Conservation (phyloP, 805 yeast genomes). For the Ogataea populi-albae region DNA sequence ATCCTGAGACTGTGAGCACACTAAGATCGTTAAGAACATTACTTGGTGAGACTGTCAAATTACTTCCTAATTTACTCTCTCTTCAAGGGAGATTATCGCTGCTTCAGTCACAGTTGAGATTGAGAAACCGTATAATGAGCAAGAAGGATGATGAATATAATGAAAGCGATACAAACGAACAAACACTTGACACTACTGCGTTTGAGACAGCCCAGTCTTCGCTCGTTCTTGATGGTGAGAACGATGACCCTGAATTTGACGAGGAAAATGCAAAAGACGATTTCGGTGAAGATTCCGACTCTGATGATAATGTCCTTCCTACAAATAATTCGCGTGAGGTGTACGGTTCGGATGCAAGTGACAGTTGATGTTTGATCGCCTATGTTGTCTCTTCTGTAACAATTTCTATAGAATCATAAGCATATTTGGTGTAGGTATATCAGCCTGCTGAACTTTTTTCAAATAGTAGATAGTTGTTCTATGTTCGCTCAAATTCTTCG, state of each 20-base stretch:
- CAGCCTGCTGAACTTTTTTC: no score
- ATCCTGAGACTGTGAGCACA: conserved; percentile 50
- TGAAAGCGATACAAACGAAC: conserved; percentile 9
- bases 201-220: conserved; percentile 7
- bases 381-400: no score
- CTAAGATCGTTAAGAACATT: conserved; percentile 57
- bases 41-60: conserved; percentile 51
- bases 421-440: no score
- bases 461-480: no score
- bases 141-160: conserved; percentile 22
- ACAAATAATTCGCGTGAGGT: no score
- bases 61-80: conserved; percentile 66
- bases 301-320: no score
- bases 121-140: conserved; percentile 54
- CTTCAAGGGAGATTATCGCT: conserved; percentile 84
- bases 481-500: no score
- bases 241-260: conserved; percentile 24
- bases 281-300: no score
- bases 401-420: no score
- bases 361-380: no score
- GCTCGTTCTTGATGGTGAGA: conserved; percentile 30
- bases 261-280: no score
- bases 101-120: conserved; percentile 67
- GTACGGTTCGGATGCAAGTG: no score
- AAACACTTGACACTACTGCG: conserved; percentile 21